Evolutionary conservation across 805 yeast species (phyloP), one percentile per base, ranked within the genome.

Genomic region (Candida chauliodis): DNA sequence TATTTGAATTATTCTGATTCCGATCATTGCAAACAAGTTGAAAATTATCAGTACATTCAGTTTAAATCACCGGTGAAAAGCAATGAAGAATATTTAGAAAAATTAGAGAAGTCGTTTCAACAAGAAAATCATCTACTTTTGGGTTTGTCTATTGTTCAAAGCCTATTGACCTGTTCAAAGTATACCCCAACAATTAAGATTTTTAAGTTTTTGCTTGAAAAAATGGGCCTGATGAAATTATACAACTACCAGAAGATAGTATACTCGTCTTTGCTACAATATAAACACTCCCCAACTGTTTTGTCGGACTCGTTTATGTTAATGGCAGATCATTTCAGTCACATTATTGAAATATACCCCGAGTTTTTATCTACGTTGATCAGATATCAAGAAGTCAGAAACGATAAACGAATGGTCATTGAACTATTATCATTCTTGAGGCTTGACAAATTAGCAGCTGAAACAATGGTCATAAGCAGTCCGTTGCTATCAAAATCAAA

Each of bases 1-100:
- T 56, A 52, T 44, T 51, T 63, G 25, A 63, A 59, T 38, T 61
- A 62, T 40, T 58, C 55, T 5, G 49, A 55, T 24, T 49, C 63
- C 1, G 71, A 65, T 32, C 49, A 55, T 2, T 36, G 47, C 5
- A 46, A 43, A n/a, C 43, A 42, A 25, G 43, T 58, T 2, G 55
- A 47, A 30, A 35, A 31, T 7, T 29, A 22, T 20, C 36, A 39
- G 24, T 45, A 36, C 9, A 35, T 48, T 3, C 23, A 34, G n/a
- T 49, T 53, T 17, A 32, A 42, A 11, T 40, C 40, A 14, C 38
- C 43, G 2, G 34, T 31, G 14, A 46, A 43, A 10, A 44, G 48
- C 32, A 50, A 53, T 30, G 33, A 46, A 2, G 62, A 61, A 31
- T 56, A 53, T 29, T 23, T 58, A 14, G 21, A 34, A 11, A 43